These are phyloP conservation scores for Trametes gibbosa DNA, from an alignment of 768 basidiomycete species.

Conservation along the genomic window DNA sequence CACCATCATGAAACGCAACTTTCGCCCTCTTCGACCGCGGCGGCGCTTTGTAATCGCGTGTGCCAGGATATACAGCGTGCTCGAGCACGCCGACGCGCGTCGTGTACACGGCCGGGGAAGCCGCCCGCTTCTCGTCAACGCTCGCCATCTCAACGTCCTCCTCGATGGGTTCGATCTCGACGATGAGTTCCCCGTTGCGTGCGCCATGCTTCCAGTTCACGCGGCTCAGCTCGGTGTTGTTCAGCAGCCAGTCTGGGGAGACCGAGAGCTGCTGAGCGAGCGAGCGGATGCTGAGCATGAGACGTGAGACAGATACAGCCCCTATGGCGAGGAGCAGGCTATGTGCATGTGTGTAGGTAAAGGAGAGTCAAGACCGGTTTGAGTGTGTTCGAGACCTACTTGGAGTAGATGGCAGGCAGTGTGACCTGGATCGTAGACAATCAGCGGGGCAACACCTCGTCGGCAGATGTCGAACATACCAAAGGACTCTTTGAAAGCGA, in stretches of 20 bases:
- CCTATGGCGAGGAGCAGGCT: constrained; percentile 17
- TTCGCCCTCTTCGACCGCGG: constrained; percentile 7
- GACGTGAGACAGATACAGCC: constrained; percentile 35
- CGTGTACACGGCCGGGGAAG: constrained; percentile 7
- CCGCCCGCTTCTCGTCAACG: not conserved
- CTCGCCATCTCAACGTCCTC: constrained; percentile 11
- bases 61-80: constrained; percentile 9
- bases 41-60: constrained; percentile 13
- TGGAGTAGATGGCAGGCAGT: constrained; percentile 12
- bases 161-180: constrained; percentile 19
- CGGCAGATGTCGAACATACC: not conserved
- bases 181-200: constrained; percentile 19
- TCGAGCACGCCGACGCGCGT: constrained; percentile 18
- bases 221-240: constrained; percentile 43
- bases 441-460: not conserved
- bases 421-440: not conserved
- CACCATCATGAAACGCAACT: not conserved
- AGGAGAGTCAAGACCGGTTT: not conserved
- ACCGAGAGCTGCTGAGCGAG: constrained; percentile 41
- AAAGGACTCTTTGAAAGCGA: not conserved
- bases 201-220: constrained; percentile 27
- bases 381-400: not conserved
- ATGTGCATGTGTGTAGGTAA: not conserved
- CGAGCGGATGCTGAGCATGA: constrained; percentile 42
- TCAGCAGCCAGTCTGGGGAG: constrained; percentile 43